A percentile compares a stretch with the other conserved stretches of the same genome.
phyloP scores from a whole-genome alignment of 371 early-diverging fungal species.

The Mucor mucedo region DNA sequence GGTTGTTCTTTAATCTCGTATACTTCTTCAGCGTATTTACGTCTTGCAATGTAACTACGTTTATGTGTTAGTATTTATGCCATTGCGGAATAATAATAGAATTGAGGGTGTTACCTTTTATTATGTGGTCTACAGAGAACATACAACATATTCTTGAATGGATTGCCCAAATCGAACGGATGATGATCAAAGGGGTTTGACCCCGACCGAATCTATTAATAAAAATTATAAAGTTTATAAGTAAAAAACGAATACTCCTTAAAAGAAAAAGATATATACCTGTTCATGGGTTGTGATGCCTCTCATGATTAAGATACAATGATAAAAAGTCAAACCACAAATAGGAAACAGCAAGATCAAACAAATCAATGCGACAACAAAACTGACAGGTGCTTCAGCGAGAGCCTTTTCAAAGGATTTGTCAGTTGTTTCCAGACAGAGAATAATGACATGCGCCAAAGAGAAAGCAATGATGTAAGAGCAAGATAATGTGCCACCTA shows the following conservation, averaged over 20 bases:
- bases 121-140: constrained; percentile 64
- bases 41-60: constrained; percentile 27
- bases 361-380: constrained; percentile 70
- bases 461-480: constrained; percentile 64
- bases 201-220: constrained; percentile 45
- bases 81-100: not conserved
- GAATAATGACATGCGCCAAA: constrained; percentile 55
- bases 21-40: constrained; percentile 26
- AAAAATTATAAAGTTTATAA: not conserved
- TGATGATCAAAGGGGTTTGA: constrained; percentile 38
- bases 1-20: constrained; percentile 11
- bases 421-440: not conserved
- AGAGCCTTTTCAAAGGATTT: constrained; percentile 10
- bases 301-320: constrained; percentile 70
- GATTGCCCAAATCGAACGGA: constrained; percentile 56
- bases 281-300: constrained; percentile 91
- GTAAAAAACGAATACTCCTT: not conserved
- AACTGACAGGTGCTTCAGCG: constrained; percentile 45
- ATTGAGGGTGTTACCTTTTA: constrained; percentile 49
- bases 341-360: constrained; percentile 69
- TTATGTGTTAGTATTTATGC: not conserved
- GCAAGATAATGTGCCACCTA: constrained; percentile 59
- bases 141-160: constrained; percentile 53
- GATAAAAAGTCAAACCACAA: constrained; percentile 74
- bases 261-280: constrained; percentile 36